Evolutionary conservation across 345 rosid genomes (phyloP).

Genomic region (Clarkia xantiana): DNA sequence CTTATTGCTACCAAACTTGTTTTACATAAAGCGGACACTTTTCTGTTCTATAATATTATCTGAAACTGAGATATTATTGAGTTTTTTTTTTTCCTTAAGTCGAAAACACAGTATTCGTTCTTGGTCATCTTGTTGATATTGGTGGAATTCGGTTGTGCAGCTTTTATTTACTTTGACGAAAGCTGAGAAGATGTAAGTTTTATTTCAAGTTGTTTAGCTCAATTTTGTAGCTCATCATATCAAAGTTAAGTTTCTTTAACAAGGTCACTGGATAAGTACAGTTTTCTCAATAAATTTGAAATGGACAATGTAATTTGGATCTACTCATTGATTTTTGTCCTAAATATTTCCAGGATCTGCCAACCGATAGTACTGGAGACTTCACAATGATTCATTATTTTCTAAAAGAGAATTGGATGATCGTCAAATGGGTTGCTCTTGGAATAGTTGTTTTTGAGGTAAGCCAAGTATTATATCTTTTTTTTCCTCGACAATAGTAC

Average conservation of each 20-base stretch:
- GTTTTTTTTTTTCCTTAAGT: conserved; percentile 74
- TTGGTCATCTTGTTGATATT: conserved; percentile 69
- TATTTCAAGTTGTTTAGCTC: neutral
- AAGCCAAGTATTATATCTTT: conserved; percentile 9
- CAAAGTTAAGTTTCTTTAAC: neutral
- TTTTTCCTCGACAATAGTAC: neutral
- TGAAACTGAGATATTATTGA: too few species aligned
- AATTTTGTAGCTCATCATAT: too few species aligned
- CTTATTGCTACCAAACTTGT: too few species aligned
- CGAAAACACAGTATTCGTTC: conserved; percentile 42
- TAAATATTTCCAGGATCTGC: conserved; percentile 47
- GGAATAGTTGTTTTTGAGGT: conserved; percentile 81
- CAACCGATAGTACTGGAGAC: conserved; percentile 69
- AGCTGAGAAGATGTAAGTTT: conserved; percentile 69
- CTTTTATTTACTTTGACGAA: conserved; percentile 76
- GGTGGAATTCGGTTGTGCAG: conserved; percentile 79
- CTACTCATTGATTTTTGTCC: neutral
- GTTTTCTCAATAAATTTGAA: too few species aligned
- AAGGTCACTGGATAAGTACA: too few species aligned
- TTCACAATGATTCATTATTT: conserved; percentile 53
- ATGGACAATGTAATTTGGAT: neutral
- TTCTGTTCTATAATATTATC: too few species aligned
- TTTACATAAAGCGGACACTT: too few species aligned
- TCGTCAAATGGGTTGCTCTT: conserved; percentile 85
- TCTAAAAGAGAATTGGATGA: conserved; percentile 68